Evolutionary conservation across 148 eudicot genomes (phyloP), one percentile per base, ranked within the genome.

Genomic region (Rhododendron kiyosumense): DNA sequence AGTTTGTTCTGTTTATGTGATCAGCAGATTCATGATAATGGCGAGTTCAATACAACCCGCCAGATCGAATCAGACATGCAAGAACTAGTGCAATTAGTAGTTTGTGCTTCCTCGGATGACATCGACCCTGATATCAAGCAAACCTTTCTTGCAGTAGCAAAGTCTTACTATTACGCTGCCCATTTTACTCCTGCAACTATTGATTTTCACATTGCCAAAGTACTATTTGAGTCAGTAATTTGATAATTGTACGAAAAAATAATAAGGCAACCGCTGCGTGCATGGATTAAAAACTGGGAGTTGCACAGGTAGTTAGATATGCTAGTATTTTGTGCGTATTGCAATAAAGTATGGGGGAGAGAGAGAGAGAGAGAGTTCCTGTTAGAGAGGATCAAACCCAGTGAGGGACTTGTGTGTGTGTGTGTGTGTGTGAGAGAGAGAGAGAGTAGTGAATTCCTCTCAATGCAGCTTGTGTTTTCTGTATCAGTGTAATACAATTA

Each of bases 171-270:
- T 86, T 95, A 95, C 81, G 81, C 83, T 51, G 91, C 91, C 14
- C 87, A 92, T 85, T 95, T 93, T 79, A 71, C 86, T 75, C 86
- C 85, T 20, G 87, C 82, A 15, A 87, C 92, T 0, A 85, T 94
- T 6, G 76, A 91, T 83, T 83, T 74, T 79, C 99, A 96, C 83
- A 93, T 95, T 74, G 83, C 89, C 10, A 93, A 91, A 90, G 95
- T 96, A 32, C 89, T 96, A 28, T 93, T 94, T 84, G 93, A 93
- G 13, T 86, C 84, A 65, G 91, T 92, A 85, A 86, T 63, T 43
- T 8, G 36, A 69, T 69, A 4, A 4, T 63, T n/a, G 71, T 24
- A 63, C n/a, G 71, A 63, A 63, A 24, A 61, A 7, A 2, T 1
- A 15, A 15, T 52, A 52, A 41, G 59, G 57, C 57, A 52, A 52